phyloP scores from a whole-genome alignment of 306 rosid genomes.

The Lagenaria siceraria region DNA sequence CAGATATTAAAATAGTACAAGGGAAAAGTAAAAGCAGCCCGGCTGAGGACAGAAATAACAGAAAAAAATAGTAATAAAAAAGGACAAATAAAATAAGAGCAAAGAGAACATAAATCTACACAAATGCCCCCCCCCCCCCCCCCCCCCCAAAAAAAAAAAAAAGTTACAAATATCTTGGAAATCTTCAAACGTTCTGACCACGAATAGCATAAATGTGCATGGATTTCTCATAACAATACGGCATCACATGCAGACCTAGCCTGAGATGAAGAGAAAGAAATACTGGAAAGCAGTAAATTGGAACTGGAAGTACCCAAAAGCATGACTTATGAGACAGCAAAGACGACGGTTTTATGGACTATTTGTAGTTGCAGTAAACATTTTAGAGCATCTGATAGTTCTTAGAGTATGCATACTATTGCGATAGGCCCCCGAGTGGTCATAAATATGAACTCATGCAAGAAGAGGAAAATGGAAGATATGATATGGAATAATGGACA shows the following conservation, averaged over 20 bases:
- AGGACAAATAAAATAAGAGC: too few species aligned
- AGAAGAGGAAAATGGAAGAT: background rate
- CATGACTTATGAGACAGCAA: background rate
- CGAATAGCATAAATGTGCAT: background rate
- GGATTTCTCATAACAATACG: background rate
- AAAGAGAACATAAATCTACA: background rate
- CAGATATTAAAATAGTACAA: background rate
- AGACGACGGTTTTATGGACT: background rate
- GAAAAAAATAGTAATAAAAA: too few species aligned
- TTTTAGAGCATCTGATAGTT: background rate
- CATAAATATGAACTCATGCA: background rate
- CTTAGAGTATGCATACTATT: background rate
- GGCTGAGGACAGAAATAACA: background rate
- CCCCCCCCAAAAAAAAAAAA: too few species aligned
- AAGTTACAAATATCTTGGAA: background rate
- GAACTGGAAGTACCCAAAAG: background rate
- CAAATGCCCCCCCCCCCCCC: background rate
- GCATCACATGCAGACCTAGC: background rate
- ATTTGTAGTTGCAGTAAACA: background rate
- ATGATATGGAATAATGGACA: background rate
- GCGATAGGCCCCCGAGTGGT: background rate
- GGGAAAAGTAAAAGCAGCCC: background rate
- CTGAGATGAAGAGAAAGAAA: background rate
- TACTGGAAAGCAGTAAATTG: background rate
- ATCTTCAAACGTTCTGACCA: background rate